Evolutionary conservation across 2,329 filamentous ascomycete species (phyloP).

Genomic region (Neoascochyta sp.): DNA sequence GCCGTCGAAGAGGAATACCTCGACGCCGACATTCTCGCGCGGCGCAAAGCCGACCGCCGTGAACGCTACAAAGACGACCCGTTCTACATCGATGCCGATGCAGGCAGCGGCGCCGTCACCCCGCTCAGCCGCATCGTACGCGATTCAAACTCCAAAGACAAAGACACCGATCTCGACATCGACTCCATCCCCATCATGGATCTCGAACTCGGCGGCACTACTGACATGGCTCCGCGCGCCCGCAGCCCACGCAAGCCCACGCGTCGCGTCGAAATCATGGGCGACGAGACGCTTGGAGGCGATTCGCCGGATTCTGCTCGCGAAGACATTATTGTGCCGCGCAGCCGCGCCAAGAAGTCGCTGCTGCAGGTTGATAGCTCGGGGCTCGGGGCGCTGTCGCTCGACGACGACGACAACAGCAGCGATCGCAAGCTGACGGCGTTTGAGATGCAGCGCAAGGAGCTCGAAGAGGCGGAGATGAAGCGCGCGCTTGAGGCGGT

Average conservation of each 20-base stretch:
- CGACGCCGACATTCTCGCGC: conserved; percentile 69
- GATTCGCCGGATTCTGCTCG: conserved; percentile 29
- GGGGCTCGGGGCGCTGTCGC: conserved; percentile 67
- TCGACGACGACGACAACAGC: conserved; percentile 53
- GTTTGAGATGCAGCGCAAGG: conserved; percentile 62
- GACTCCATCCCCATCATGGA: conserved; percentile 96
- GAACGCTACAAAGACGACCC: conserved; percentile 90
- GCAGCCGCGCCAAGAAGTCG: conserved; percentile 53
- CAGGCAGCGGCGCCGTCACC: conserved; percentile 62
- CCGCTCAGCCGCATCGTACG: conserved; percentile 72
- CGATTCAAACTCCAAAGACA: conserved; percentile 61
- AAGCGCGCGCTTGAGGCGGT: conserved; percentile 82
- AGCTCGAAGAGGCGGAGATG: conserved; percentile 84
- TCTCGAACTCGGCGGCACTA: conserved; percentile 49
- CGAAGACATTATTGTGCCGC: conserved; percentile 30
- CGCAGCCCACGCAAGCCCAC: conserved; percentile 31
- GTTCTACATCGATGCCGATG: conserved; percentile 72
- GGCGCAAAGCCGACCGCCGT: conserved; percentile 69
- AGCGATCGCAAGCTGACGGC: conserved; percentile 24
- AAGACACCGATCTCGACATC: conserved; percentile 82
- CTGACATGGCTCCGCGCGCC: conserved; percentile 17
- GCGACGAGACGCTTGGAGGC: conserved; percentile 47
- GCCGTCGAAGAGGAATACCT: conserved; percentile 53
- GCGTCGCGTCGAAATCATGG: conserved; percentile 44
- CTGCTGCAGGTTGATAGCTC: conserved; percentile 86